A percentile compares a stretch with the other conserved stretches of the same genome.
phyloP scores from a whole-genome alignment of 352 stramenopile species.

The Phytophthora hibernalis region DNA sequence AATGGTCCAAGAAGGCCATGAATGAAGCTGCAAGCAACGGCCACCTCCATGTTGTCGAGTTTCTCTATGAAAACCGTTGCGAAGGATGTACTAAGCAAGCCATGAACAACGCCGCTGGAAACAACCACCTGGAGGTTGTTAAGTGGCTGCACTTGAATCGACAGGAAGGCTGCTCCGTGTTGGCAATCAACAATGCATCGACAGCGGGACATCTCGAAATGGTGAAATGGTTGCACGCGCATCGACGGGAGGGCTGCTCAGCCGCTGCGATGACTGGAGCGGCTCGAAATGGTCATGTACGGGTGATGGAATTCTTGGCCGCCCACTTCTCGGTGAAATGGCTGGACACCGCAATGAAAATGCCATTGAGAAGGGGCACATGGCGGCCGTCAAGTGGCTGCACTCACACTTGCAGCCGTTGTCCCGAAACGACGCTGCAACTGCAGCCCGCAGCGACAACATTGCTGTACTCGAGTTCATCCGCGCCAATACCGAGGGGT shows the following conservation, averaged over 20 bases:
- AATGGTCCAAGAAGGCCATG: slow-evolving; percentile 7
- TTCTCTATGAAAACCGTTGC: slow-evolving; percentile 19
- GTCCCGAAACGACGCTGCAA: not conserved
- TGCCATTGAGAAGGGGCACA: slow-evolving; percentile 1
- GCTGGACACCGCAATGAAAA: not conserved
- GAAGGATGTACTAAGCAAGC: slow-evolving; percentile 14
- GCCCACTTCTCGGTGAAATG: slow-evolving; percentile 10
- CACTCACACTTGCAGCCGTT: not conserved
- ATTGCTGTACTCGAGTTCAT: slow-evolving; percentile 17
- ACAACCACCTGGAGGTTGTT: slow-evolving; percentile 13
- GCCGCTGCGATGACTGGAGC: slow-evolving; percentile 8
- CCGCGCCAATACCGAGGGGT: not conserved
- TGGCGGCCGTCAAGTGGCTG: slow-evolving; percentile 8
- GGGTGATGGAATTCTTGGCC: slow-evolving; percentile 16
- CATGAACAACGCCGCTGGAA: slow-evolving; percentile 16
- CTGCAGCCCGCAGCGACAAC: slow-evolving; percentile 6
- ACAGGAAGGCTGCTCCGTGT: not conserved
- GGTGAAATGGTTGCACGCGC: slow-evolving; percentile 6
- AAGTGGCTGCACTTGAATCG: slow-evolving; percentile 11
- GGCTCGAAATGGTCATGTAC: slow-evolving; percentile 8
- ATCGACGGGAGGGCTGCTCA: slow-evolving; percentile 4
- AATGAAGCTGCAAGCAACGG: slow-evolving; percentile 6
- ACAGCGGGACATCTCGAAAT: slow-evolving; percentile 7
- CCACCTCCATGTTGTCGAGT: slow-evolving; percentile 12
- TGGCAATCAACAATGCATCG: slow-evolving; percentile 8